phyloP scores from a whole-genome alignment of 306 rosid species.

The Castanea sativa region DNA sequence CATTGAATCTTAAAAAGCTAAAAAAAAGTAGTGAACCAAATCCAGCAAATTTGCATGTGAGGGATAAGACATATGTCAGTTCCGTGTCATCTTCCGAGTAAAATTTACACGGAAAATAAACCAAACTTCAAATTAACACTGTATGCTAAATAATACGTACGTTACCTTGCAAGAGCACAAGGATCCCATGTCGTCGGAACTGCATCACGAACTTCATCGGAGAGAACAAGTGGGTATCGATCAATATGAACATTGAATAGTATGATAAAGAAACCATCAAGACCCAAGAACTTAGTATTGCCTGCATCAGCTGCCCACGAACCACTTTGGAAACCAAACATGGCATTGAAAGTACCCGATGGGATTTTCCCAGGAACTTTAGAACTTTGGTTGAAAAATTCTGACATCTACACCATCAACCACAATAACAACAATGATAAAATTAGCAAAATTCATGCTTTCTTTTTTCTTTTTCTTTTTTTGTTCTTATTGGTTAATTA shows the following conservation, averaged over 20 bases:
- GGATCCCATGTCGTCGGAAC: conserved; percentile 94
- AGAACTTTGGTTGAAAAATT: conserved; percentile 52
- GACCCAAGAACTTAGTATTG: conserved; percentile 55
- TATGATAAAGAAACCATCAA: conserved; percentile 57
- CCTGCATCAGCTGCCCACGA: conserved; percentile 74
- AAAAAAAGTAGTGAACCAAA: not conserved
- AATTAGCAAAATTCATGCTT: not conserved
- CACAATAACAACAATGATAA: not conserved
- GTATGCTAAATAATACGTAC: no score
- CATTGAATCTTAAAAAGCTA: not conserved
- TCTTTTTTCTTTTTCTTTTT: no score
- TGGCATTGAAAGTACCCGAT: conserved; percentile 60
- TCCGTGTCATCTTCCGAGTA: no score
- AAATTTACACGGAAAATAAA: no score
- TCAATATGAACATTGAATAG: conserved; percentile 62
- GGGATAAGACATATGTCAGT: no score
- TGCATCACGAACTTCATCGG: conserved; percentile 45
- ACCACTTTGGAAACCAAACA: conserved; percentile 67
- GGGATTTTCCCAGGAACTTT: conserved; percentile 75
- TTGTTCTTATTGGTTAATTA: not conserved
- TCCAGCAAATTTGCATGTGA: no score
- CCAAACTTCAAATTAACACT: no score
- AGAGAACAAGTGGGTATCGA: conserved; percentile 66
- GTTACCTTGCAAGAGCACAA: conserved; percentile 72
- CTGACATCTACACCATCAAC: conserved; percentile 64